Evolutionary conservation across 2,329 filamentous ascomycete genomes (phyloP).

Genomic region (Aspergillus uvarum): DNA sequence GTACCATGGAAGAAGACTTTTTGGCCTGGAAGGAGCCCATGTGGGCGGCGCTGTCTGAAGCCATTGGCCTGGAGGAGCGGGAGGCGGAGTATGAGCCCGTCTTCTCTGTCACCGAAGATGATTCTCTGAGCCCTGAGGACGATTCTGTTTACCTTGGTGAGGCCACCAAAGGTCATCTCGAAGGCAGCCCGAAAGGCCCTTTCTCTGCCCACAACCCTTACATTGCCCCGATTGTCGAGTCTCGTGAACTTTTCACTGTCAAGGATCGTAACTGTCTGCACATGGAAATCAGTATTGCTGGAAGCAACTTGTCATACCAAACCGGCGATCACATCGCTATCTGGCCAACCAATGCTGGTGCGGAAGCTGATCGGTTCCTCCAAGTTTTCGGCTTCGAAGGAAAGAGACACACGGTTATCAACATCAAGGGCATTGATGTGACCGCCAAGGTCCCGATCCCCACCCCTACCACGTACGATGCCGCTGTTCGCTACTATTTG

Average conservation of each 20-base stretch:
- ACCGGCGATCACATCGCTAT: conserved; percentile 96
- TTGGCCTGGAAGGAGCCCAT: conserved; percentile 99
- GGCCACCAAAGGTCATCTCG: conserved; percentile 92
- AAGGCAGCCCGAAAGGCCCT: conserved; percentile 78
- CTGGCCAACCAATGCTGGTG: conserved; percentile 94
- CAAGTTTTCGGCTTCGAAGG: conserved; percentile 70
- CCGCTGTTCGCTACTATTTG: conserved; percentile 90
- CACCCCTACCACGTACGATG: conserved; percentile 93
- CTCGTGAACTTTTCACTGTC: conserved; percentile 84
- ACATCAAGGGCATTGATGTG: conserved; percentile 85
- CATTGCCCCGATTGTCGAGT: conserved; percentile 89
- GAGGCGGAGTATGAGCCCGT: conserved; percentile 94
- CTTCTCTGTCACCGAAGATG: conserved; percentile 76
- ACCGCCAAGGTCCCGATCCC: conserved; percentile 98
- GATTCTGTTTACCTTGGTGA: conserved; percentile 90
- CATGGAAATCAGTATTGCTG: conserved; percentile 88
- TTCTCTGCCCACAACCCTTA: conserved; percentile 97
- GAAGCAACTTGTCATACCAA: conserved; percentile 87
- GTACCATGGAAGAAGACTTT: conserved; percentile 99
- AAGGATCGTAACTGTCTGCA: conserved; percentile 94
- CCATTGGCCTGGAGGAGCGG: conserved; percentile 88
- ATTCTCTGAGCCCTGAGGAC: conserved; percentile 70
- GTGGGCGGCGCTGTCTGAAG: conserved; percentile 81
- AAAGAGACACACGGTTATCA: conserved; percentile 80
- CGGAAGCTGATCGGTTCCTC: conserved; percentile 88